Evolutionary conservation across 1,284 basidiomycete genomes (phyloP), one percentile per base, ranked within the genome.

Genomic region (Fomitopsis palustris): DNA sequence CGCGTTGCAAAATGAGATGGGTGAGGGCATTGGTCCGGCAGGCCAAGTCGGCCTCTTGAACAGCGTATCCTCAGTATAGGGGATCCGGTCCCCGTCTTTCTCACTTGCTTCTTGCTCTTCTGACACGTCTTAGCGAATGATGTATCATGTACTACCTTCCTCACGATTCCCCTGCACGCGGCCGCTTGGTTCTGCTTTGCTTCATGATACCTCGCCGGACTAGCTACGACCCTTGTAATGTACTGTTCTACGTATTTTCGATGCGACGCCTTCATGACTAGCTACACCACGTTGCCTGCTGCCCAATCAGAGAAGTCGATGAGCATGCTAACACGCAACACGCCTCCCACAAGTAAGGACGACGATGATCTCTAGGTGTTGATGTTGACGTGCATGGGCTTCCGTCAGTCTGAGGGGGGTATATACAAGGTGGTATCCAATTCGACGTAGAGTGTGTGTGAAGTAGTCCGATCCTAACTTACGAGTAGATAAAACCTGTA

Each of bases 31-130:
- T 16, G 77, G 81, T 56, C 67, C 74, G 41, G 75, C 77, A 43
- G 77, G 81, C 45, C 82, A 82, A 27, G 81, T 75, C 33, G 85
- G 79, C 43, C 58, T 90, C 52, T 70, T 90, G 63, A 82, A 75
- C 70, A 81, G 80, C 68, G 72, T 83, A 37, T 62, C 73, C 51
- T 69, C 75, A 33, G 43, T 75, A 17, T 75, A 62, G 64, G 51
- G 25, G 54, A 3, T 19, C n/a, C 17, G 25, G 25, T 58, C 37
- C 23, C 6, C 21, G 19, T 35, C 17, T 16, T 17, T 14, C 23
- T 39, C 37, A 49, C 19, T 23, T 27, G 23, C 19, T 14, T 10
- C 41, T n/a, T 33, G 12, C 16, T 19, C 17, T 27, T 19, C 9
- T 37, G 53, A 37, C 21, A 12, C 33, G 19, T 35, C 52, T 14